Percentiles rank a stretch among this genome's conserved stretches.
These are phyloP conservation scores for Amanita subjunquillea DNA, from an alignment of 768 basidiomycete genomes.

Conservation along the genomic window DNA sequence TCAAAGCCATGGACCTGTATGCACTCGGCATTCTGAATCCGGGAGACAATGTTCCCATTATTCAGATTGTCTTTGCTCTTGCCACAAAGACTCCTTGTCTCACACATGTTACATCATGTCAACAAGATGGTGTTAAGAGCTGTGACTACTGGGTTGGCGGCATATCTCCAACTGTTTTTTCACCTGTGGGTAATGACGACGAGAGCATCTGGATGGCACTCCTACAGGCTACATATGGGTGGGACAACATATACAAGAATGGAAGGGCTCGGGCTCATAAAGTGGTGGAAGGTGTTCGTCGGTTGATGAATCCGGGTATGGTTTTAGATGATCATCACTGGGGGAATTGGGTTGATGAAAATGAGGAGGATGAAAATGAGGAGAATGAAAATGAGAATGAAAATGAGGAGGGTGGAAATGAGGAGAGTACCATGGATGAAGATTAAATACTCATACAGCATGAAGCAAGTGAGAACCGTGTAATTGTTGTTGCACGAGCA, in stretches of 20 bases:
- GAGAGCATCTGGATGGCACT: background rate
- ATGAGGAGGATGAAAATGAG: background rate
- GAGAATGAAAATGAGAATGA: too few species aligned
- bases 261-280: background rate
- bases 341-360: background rate
- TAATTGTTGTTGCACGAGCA: too few species aligned
- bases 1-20: background rate
- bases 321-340: background rate
- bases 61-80: constrained; percentile 2
- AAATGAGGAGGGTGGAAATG: too few species aligned
- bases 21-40: constrained; percentile 7
- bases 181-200: constrained; percentile 2
- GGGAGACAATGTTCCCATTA: background rate
- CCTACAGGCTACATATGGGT: constrained; percentile 8
- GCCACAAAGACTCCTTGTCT: constrained; percentile 15
- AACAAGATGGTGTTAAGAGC: background rate
- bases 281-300: background rate
- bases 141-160: constrained; percentile 12
- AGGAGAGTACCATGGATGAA: too few species aligned
- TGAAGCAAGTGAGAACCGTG: too few species aligned
- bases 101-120: background rate
- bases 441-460: too few species aligned
- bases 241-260: constrained; percentile 7
- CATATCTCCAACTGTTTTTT: constrained; percentile 7
- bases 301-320: constrained; percentile 6